A percentile compares a stretch with the other conserved stretches of the same genome.
Conservation (phyloP, 345 rosid species). For the Syzygium grande region DNA sequence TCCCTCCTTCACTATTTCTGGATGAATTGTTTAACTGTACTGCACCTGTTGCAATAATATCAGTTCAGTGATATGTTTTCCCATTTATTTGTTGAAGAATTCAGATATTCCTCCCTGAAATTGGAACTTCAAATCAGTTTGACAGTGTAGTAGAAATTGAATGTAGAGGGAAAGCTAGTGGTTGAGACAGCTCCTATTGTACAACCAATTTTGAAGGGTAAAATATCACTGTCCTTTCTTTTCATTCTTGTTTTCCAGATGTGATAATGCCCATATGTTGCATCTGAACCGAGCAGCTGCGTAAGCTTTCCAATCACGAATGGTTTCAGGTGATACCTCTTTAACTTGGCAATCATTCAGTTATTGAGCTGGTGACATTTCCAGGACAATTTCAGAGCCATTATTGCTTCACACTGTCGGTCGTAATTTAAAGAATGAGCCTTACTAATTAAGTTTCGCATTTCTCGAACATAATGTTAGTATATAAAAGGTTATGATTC, state of each 20-base stretch:
- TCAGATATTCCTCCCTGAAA: not conserved
- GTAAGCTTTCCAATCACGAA: not conserved
- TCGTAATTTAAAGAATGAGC: not conserved
- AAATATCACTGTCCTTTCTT: not conserved
- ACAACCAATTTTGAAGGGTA: not conserved
- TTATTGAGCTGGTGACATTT: not conserved
- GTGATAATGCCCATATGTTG: not conserved
- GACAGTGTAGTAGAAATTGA: not conserved
- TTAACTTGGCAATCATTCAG: not conserved
- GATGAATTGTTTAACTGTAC: not conserved
- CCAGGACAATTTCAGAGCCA: not conserved
- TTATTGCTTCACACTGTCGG: not conserved
- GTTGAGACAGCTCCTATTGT: not conserved
- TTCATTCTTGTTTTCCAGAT: not conserved
- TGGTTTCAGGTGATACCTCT: not conserved
- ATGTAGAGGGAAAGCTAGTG: not conserved
- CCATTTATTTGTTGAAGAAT: not conserved
- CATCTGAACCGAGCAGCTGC: not conserved
- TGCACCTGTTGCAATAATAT: not conserved
- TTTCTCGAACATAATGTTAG: not conserved
- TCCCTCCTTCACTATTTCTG: not conserved
- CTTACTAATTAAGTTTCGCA: not conserved
- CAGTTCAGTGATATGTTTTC: not conserved
- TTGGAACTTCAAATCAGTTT: not conserved
- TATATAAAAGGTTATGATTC: not conserved